Base-by-base conservation (phyloP, 306 rosid genomes). In the Corylus heterophylla region DNA sequence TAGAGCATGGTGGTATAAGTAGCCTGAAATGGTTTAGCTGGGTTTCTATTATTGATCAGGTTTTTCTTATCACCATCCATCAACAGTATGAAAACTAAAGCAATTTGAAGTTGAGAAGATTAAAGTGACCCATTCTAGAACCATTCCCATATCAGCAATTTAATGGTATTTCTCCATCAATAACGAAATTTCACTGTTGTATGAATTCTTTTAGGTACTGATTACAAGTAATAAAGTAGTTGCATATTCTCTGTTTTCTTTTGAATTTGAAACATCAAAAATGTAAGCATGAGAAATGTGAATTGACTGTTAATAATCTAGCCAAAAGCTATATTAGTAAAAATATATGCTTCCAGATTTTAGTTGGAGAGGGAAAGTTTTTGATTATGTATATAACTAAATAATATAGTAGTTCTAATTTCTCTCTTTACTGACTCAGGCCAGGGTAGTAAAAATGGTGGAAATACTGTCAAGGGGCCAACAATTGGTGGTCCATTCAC, bases 401-500 rank as follows among this genome's bases (percentile, higher is more conserved):
- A 13, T 37, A 47, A 3, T 22, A 12, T 45, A 58, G 71, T 78
- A 58, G 12, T 74, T 29, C 81, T 70, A 76, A 72, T 48, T 71
- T 54, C 67, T 86, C 45, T 67, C 37, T 79, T 67, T 68, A 62
- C 42, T 78, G 77, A 77, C 74, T 81, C 90, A 94, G 98, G 98
- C 73, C 86, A 78, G 81, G 91, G 85, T 58, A 69, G 54, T 74
- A 47, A 54, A 73, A 62, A 83, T 6, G 12, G n/a, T 25, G 51
- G 76, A 76, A 83, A 80, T 85, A 12, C 62, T 11, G 74, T 20
- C 64, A 54, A 75, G 63, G 94, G 97, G 80, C 97, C 94, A 51
- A 87, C 81, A 81, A 85, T 94, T 67, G 98, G 97, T 66, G 98
- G 98, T 39, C 98, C 98, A 10, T 94, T 94, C 86, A 83, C 90